Base-by-base conservation (phyloP, 345 rosid genomes). In the Ricinus communis region DNA sequence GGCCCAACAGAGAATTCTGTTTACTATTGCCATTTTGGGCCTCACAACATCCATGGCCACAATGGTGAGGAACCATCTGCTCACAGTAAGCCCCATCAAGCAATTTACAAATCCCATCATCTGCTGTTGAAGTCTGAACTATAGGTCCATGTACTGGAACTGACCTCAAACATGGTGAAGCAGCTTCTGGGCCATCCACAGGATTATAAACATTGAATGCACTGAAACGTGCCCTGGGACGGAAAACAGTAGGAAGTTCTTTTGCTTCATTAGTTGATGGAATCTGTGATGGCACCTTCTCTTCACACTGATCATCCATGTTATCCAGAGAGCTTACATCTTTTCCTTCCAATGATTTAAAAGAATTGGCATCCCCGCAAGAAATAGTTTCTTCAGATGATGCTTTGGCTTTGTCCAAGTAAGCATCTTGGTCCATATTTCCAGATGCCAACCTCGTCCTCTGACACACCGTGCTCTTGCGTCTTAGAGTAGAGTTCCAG, bases 401-500 rank as follows among this genome's bases (percentile, higher is more conserved):
- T 36, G 85, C 90, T 74, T 72, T 74, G 50, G 68, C 74, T 84
- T 80, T 84, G 74, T 85, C 85, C 77, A 84, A 27, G 71, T 78
- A 80, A 69, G 66, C 60, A 63, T 80, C 85, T 68, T 79, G 87
- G 63, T 55, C 81, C 64, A 75, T 70, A 69, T 73, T 78, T 63
- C 69, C 77, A 62, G 80, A 71, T 68, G 76, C 83, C 14, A 56
- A 41, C 46, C 72, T 82, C 6, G 62, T 71, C 65, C 72, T 78
- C 62, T 79, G 80, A 75, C 66, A 66, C 62, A 80, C 88, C n/a
- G 56, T 66, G 69, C 56, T 68, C 69, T 86, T 84, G 24, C 97
- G 87, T 74, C 90, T 80, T 55, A 90, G 81, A 66, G 93, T 81
- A 65, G 93, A 89, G 79, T 93, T 93, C 98, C 98, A 93, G 50